A percentile compares a stretch with the other conserved stretches of the same genome.
These are phyloP conservation scores for Ettlia oleoabundans DNA, from an alignment of 139 green algal species.

Conservation along the genomic window DNA sequence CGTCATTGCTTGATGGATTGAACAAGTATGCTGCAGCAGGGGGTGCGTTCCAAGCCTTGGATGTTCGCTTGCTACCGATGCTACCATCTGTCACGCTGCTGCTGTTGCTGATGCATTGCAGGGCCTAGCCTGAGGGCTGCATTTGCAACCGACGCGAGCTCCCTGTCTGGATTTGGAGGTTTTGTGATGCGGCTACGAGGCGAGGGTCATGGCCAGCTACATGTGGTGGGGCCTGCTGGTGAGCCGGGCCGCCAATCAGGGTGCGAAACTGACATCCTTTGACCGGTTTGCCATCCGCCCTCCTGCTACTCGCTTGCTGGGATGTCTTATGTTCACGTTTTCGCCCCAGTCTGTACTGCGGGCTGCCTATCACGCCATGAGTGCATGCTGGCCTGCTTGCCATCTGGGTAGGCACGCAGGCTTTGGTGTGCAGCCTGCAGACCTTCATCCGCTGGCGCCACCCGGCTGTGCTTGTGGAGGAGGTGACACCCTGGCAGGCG, in stretches of 20 bases:
- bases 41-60: too few species aligned
- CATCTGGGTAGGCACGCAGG: conserved; percentile 23
- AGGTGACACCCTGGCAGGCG: conserved; percentile 36
- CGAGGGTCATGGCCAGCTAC: conserved; percentile 67
- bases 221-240: conserved; percentile 71
- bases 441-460: conserved; percentile 68
- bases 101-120: not conserved
- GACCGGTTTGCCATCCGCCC: too few species aligned
- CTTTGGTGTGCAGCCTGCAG: conserved; percentile 44
- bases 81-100: not conserved
- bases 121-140: not conserved
- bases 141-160: not conserved
- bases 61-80: not conserved
- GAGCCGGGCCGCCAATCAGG: too few species aligned
- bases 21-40: too few species aligned
- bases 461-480: conserved; percentile 53
- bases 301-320: too few species aligned
- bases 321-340: not conserved
- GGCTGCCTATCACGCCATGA: not conserved
- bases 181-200: conserved; percentile 74
- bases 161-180: conserved; percentile 60
- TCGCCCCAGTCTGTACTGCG: not conserved
- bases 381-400: not conserved
- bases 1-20: not conserved
- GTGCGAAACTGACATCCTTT: conserved; percentile 36